Conservation (phyloP, 805 yeast genomes). For the Barnettozyma californica region DNA sequence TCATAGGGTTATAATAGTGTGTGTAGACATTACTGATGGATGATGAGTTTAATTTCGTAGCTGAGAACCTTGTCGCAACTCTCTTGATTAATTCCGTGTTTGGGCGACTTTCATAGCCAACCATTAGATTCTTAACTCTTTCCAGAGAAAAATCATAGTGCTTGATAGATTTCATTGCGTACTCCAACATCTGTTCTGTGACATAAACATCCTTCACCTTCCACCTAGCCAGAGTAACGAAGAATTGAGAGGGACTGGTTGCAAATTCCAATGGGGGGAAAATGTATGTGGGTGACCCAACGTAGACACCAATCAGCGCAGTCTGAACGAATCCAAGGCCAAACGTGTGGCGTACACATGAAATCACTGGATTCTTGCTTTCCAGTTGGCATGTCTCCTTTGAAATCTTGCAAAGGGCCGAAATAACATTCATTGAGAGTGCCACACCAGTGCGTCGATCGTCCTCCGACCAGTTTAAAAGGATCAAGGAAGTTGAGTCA, state of each 20-base stretch:
- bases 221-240: slow-evolving; percentile 62
- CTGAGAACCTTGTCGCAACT: slow-evolving; percentile 56
- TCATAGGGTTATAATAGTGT: slow-evolving; percentile 75
- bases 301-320: slow-evolving; percentile 74
- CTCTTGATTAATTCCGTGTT: slow-evolving; percentile 51
- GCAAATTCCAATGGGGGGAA: slow-evolving; percentile 76
- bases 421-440: slow-evolving; percentile 51
- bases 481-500: slow-evolving; percentile 48
- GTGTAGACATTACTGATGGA: slow-evolving; percentile 75
- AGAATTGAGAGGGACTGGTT: slow-evolving; percentile 66
- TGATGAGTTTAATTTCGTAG: slow-evolving; percentile 58
- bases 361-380: slow-evolving; percentile 66
- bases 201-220: slow-evolving; percentile 83
- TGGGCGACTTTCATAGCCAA: slow-evolving; percentile 74
- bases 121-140: slow-evolving; percentile 74
- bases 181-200: slow-evolving; percentile 76
- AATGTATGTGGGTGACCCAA: slow-evolving; percentile 81
- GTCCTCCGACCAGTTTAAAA: slow-evolving; percentile 71
- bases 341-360: slow-evolving; percentile 76
- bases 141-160: slow-evolving; percentile 53
- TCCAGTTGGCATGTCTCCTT: slow-evolving; percentile 89
- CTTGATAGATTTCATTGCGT: slow-evolving; percentile 56
- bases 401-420: slow-evolving; percentile 79
- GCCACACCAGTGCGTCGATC: slow-evolving; percentile 54
- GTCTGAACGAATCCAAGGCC: slow-evolving; percentile 90